Conservation (phyloP, 371 early-diverging fungal species). For the Nematocida sp. region DNA sequence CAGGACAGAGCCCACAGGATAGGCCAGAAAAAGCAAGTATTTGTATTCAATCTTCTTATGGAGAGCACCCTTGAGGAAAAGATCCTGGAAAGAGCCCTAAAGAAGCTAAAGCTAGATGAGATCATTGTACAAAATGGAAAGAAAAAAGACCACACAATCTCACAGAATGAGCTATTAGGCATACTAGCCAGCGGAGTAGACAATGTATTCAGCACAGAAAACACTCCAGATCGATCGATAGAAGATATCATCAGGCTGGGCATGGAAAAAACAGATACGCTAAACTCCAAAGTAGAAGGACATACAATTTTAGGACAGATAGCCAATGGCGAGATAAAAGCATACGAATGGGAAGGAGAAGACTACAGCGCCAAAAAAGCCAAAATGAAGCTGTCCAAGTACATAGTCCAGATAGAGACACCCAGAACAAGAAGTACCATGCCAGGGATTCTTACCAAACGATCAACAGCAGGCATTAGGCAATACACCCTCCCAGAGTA, state of each 20-base stretch:
- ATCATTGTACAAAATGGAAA: constrained; percentile 85
- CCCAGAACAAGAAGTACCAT: constrained; percentile 9
- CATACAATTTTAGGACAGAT: constrained; percentile 67
- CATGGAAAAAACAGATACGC: constrained; percentile 78
- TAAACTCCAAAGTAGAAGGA: constrained; percentile 75
- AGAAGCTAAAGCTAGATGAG: constrained; percentile 90
- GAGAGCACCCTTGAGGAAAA: constrained; percentile 87
- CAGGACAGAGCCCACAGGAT: constrained; percentile 99
- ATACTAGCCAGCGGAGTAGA: constrained; percentile 72
- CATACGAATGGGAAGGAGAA: constrained; percentile 89
- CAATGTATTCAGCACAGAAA: constrained; percentile 76
- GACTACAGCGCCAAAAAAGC: constrained; percentile 69
- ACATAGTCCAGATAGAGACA: constrained; percentile 22
- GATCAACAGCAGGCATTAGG: constrained; percentile 34
- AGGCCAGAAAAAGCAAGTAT: constrained; percentile 99
- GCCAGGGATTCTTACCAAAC: constrained; percentile 30
- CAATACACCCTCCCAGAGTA: constrained; percentile 68
- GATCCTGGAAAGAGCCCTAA: constrained; percentile 84
- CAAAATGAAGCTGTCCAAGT: constrained; percentile 50
- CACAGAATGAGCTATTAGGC: constrained; percentile 64
- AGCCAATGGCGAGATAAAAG: constrained; percentile 62
- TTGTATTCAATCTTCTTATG: constrained; percentile 87
- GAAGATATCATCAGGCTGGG: constrained; percentile 76
- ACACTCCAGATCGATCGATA: constrained; percentile 84
- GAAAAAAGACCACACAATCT: constrained; percentile 65